phyloP scores from a whole-genome alignment of 352 stramenopile genomes.

The Pythium vanterpoolii region DNA sequence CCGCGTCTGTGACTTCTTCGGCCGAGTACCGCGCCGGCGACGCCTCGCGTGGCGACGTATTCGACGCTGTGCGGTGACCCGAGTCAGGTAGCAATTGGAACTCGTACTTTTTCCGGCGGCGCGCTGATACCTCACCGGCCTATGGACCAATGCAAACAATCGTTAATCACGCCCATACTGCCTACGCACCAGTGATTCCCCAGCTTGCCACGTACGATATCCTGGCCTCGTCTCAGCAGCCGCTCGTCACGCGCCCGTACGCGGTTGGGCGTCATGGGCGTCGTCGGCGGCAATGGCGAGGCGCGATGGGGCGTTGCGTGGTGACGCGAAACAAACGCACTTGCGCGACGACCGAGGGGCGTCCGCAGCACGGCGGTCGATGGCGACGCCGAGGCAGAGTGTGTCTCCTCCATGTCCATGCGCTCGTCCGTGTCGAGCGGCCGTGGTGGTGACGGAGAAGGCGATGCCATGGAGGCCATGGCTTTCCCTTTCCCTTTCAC shows the following conservation, averaged over 20 bases:
- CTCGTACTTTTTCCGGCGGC: conserved; percentile 40
- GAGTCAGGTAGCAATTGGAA: conserved; percentile 62
- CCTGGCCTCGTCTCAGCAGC: conserved; percentile 23
- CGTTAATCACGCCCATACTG: no score
- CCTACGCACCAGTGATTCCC: not conserved
- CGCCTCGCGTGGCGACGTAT: conserved; percentile 31
- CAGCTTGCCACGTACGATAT: conserved; percentile 24
- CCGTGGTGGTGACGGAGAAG: no score
- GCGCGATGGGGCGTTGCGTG: conserved; percentile 1
- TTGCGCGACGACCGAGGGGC: conserved; percentile 2
- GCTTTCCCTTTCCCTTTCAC: not conserved
- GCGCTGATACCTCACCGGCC: conserved; percentile 26
- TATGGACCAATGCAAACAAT: conserved; percentile 6
- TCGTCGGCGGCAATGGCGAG: conserved; percentile 14
- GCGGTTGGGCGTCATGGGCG: conserved; percentile 27
- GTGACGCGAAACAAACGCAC: not conserved
- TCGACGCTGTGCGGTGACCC: conserved; percentile 28
- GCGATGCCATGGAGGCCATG: conserved; percentile 2
- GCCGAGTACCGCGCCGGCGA: conserved; percentile 67
- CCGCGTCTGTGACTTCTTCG: conserved; percentile 68
- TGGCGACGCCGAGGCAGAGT: conserved; percentile 1
- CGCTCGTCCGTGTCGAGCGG: conserved; percentile 9
- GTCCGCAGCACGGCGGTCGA: conserved; percentile 2
- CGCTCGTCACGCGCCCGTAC: conserved; percentile 25
- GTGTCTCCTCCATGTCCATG: conserved; percentile 17